phyloP scores from a whole-genome alignment of 225 moss, liverwort and hornwort genomes.

The Marchantia polymorpha region DNA sequence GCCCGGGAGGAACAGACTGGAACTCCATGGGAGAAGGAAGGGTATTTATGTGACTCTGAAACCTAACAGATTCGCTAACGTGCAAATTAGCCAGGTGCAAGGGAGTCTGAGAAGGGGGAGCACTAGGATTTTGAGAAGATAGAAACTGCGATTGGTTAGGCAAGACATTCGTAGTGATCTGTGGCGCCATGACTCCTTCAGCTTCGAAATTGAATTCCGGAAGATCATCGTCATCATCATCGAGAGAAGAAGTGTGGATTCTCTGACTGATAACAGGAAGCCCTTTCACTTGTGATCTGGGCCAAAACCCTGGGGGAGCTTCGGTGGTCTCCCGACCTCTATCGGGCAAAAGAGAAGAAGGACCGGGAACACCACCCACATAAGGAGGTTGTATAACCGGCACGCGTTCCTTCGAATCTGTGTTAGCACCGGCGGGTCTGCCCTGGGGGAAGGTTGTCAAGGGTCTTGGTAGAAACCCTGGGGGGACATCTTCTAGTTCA shows the following conservation, averaged over 20 bases:
- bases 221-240: conserved; percentile 89
- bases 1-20: conserved; percentile 29
- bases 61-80: conserved; percentile 13
- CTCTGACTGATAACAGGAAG: conserved; percentile 14
- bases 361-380: conserved; percentile 10
- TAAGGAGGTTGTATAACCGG: conserved; percentile 25
- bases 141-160: conserved; percentile 29
- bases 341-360: conserved; percentile 12
- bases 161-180: conserved; percentile 32
- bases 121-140: conserved; percentile 26
- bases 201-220: conserved; percentile 85
- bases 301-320: conserved; percentile 35
- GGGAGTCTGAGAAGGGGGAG: conserved; percentile 35
- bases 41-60: conserved; percentile 3
- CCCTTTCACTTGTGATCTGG: conserved; percentile 13
- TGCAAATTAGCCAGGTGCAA: conserved; percentile 32
- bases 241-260: conserved; percentile 34
- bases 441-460: conserved; percentile 28
- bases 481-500: conserved; percentile 58
- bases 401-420: conserved; percentile 18
- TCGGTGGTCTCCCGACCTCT: conserved; percentile 20
- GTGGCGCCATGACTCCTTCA: conserved; percentile 38
- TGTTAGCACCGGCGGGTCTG: conserved; percentile 20
- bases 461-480: conserved; percentile 68
- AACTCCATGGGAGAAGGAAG: conserved; percentile 17